These are phyloP conservation scores for Lentinula lateritia DNA, from an alignment of 768 basidiomycete species.

Conservation along the genomic window DNA sequence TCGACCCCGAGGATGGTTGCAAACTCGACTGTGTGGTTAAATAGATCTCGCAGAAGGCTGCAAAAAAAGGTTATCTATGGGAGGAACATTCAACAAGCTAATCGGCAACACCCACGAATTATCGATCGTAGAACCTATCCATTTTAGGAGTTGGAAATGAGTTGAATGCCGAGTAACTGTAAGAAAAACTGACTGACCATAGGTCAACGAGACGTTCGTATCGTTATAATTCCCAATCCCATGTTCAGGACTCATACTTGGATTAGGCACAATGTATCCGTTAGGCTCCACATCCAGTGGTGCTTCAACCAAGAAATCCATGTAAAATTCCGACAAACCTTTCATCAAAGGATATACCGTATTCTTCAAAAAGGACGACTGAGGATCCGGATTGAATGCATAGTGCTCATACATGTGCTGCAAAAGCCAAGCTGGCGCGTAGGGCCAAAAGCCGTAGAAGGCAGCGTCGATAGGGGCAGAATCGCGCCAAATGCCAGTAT, in stretches of 20 bases:
- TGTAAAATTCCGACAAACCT: constrained; percentile 7
- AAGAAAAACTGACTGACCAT: not conserved
- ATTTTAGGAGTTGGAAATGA: not conserved
- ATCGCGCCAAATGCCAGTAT: constrained; percentile 3
- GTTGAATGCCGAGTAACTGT: no score
- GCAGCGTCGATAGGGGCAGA: constrained; percentile 13
- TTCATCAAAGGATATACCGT: constrained; percentile 10
- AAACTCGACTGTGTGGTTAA: constrained; percentile 7
- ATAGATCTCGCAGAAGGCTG: constrained; percentile 10
- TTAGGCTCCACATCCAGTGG: constrained; percentile 5
- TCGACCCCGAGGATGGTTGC: constrained; percentile 11
- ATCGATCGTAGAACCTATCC: constrained; percentile 11
- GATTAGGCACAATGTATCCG: constrained; percentile 7
- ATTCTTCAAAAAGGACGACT: constrained; percentile 6
- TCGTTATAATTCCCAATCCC: constrained; percentile 3
- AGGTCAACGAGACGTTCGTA: constrained; percentile 3
- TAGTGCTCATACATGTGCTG: constrained; percentile 14
- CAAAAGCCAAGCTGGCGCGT: constrained; percentile 9
- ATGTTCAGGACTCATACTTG: constrained; percentile 11
- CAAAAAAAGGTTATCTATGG: not conserved
- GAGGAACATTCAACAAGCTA: not conserved
- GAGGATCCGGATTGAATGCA: constrained; percentile 1
- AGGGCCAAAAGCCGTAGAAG: constrained; percentile 14
- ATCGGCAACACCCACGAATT: constrained; percentile 6
- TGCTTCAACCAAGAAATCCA: constrained; percentile 7